Conservation (phyloP, 306 rosid genomes). For the Rosa lucieae region DNA sequence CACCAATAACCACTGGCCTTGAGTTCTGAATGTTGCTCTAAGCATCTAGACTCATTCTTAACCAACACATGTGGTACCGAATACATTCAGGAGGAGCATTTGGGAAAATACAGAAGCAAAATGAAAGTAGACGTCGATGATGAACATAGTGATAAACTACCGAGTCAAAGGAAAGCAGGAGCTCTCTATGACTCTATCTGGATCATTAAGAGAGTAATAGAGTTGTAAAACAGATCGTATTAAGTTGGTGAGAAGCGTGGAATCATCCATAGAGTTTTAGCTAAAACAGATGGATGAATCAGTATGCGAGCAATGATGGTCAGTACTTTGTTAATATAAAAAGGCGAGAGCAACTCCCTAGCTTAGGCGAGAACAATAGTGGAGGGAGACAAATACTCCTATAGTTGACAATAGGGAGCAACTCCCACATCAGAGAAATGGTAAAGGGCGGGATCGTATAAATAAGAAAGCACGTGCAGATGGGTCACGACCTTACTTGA, state of each 20-base stretch:
- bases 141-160: not conserved
- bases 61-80: not conserved
- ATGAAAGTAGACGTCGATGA: not conserved
- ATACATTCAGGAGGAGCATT: not conserved
- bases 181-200: not conserved
- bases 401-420: not conserved
- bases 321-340: not conserved
- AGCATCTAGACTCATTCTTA: not conserved
- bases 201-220: not conserved
- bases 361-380: not conserved
- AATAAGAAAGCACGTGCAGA: not conserved
- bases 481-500: not conserved
- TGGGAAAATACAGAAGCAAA: not conserved
- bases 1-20: not conserved
- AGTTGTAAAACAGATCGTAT: not conserved
- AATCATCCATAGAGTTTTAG: not conserved
- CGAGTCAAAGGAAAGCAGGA: not conserved
- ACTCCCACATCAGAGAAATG: not conserved
- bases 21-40: not conserved
- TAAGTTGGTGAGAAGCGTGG: not conserved
- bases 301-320: not conserved
- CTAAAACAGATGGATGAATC: not conserved
- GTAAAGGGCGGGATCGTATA: too few species aligned
- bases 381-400: too few species aligned
- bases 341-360: not conserved